phyloP scores from a whole-genome alignment of 2,329 filamentous ascomycete genomes.

The Pleoardoris graminearum region DNA sequence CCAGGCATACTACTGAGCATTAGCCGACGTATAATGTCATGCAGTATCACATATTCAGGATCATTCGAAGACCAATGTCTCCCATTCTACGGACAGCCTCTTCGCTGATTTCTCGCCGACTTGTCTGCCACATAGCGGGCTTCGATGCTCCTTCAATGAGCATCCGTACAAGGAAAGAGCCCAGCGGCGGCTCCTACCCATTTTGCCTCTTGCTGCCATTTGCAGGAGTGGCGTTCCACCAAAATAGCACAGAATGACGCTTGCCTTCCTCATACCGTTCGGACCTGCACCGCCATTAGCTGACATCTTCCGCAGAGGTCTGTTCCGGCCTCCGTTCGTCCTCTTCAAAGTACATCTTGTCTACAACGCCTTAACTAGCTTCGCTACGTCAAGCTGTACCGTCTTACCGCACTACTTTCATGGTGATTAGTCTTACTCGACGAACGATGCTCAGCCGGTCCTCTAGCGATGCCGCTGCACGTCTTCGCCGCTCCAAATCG shows the following conservation, averaged over 20 bases:
- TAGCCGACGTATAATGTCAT: neutral
- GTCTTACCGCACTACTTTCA: conserved; percentile 24
- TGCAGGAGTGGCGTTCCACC: neutral
- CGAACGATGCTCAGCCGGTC: conserved; percentile 39
- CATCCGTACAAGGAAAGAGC: too few relatives aligned
- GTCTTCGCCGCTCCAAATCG: conserved; percentile 45
- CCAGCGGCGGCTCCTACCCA: too few relatives aligned
- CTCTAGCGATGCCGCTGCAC: conserved; percentile 42
- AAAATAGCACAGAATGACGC: neutral
- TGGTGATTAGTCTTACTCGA: conserved; percentile 23
- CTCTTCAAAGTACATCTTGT: conserved; percentile 19
- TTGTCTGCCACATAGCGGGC: too few relatives aligned
- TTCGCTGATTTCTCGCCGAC: too few relatives aligned
- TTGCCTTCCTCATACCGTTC: neutral
- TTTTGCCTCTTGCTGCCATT: too few relatives aligned
- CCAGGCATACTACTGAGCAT: conserved; percentile 5
- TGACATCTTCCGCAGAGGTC: neutral
- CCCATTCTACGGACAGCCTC: too few relatives aligned
- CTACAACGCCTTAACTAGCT: conserved; percentile 25
- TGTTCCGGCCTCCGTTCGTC: conserved; percentile 11
- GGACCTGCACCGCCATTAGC: neutral
- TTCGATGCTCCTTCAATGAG: too few relatives aligned
- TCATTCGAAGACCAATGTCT: too few relatives aligned
- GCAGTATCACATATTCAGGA: neutral
- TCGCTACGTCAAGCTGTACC: conserved; percentile 24